phyloP scores from a whole-genome alignment of 345 rosid species.

The Zanthoxylum bungeanum region DNA sequence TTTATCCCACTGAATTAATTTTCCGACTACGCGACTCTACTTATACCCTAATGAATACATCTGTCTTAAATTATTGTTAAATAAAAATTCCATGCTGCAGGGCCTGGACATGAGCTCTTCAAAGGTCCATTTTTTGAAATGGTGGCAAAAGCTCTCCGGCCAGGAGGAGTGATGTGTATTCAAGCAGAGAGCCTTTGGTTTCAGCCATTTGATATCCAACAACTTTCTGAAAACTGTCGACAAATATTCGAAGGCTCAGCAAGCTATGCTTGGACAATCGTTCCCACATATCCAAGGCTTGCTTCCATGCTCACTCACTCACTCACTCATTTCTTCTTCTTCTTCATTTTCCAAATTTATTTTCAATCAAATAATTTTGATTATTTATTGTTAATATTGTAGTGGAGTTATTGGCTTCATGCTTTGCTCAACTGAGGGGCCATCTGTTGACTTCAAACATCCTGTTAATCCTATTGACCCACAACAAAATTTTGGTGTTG shows the following conservation, averaged over 20 bases:
- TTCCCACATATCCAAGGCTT: slow-evolving; percentile 66
- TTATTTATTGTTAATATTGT: too few relatives aligned
- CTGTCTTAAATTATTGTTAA: too few relatives aligned
- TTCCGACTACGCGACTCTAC: too few relatives aligned
- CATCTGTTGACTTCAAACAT: slow-evolving; percentile 54
- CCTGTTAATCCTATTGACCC: slow-evolving; percentile 44
- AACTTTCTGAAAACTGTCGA: slow-evolving; percentile 28
- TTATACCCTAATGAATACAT: too few relatives aligned
- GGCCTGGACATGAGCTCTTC: slow-evolving; percentile 52
- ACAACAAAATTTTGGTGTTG: slow-evolving; percentile 30
- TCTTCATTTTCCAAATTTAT: too few relatives aligned
- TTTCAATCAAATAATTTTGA: too few relatives aligned
- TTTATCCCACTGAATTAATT: too few relatives aligned
- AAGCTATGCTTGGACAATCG: slow-evolving; percentile 52
- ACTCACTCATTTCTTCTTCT: not conserved
- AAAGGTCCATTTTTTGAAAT: slow-evolving; percentile 43
- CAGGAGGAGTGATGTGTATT: slow-evolving; percentile 64
- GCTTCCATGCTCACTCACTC: not conserved
- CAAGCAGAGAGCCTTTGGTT: slow-evolving; percentile 73
- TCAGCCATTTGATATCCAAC: slow-evolving; percentile 40
- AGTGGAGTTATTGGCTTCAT: slow-evolving; percentile 74
- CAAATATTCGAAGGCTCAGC: slow-evolving; percentile 56
- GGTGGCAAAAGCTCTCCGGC: slow-evolving; percentile 52
- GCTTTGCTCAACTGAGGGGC: slow-evolving; percentile 75
- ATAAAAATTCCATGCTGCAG: slow-evolving; percentile 20